Evolutionary conservation across 2,329 filamentous ascomycete species (phyloP), one percentile per base, ranked within the genome.

Genomic region (Aspergillus ruber): DNA sequence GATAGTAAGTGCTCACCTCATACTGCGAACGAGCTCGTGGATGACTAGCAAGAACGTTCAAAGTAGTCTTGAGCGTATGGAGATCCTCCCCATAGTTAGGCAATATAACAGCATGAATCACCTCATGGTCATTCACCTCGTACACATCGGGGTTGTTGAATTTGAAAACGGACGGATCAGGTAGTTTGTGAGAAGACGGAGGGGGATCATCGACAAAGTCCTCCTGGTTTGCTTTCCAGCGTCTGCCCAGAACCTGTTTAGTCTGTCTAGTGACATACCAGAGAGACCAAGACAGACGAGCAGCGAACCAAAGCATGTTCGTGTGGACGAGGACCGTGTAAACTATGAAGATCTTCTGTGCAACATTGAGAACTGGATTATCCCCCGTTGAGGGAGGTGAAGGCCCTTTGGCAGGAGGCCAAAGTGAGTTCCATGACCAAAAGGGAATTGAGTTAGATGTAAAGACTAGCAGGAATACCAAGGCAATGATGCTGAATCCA

Each of bases 31-130:
- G 72, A 21, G 85, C 84, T 55, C 80, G 77, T 0, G 80, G 75
- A 59, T 88, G 85, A 25, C 78, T 83, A 4, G 83, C 83, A 50
- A 88, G 67, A 18, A 88, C 84, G 36, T 83, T 79, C 17, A 88
- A 67, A 0, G 85, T 88, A 60, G 86, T 83, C 52, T 79, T 75
- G 42, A 88, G 70, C 0, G 81, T 85, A 49, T 85, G 81, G 48
- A 82, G 70, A 48, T 87, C 83, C 63, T 88, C 85, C 65, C 85
- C 85, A 70, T 88, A 88, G 59, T 86, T 86, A 15, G 85, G 85
- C 39, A 88, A 74, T 53, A 88, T 73, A 51, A 88, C 85, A 12
- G 80, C 82, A 61, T 86, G 82, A 25, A 85, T 68, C 47, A 85
- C 66, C 44, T 65, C 60, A 20, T 70, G 69, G 36, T 75, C 69